A percentile compares a stretch with the other conserved stretches of the same genome.
These are phyloP conservation scores for Torulaspora globosa DNA, from an alignment of 1,139 yeast species.

Conservation along the genomic window DNA sequence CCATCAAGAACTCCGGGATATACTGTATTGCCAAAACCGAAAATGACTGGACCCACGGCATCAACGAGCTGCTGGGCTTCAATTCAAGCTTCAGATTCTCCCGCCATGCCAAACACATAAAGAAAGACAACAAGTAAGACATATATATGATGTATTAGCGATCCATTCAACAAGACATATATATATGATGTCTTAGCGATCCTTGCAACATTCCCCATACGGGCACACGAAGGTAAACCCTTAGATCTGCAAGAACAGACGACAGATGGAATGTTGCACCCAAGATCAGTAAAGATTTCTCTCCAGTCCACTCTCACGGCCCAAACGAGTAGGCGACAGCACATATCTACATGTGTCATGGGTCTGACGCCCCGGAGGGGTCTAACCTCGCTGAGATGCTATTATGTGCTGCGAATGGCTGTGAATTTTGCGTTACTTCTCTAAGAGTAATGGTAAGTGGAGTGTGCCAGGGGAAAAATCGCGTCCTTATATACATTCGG, in stretches of 20 bases:
- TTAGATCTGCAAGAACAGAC: constrained; percentile 47
- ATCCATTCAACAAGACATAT: too few relatives aligned
- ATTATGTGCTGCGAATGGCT: constrained; percentile 57
- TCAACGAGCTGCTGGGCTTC: constrained; percentile 83
- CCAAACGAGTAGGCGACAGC: constrained; percentile 42
- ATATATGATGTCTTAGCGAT: constrained; percentile 53
- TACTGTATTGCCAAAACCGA: constrained; percentile 83
- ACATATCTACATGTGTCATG: constrained; percentile 65
- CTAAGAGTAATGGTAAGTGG: constrained; percentile 6
- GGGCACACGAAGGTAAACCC: constrained; percentile 83
- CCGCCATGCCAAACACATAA: constrained; percentile 13
- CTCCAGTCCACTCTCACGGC: constrained; percentile 57
- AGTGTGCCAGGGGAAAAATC: not conserved
- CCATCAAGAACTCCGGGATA: constrained; percentile 51
- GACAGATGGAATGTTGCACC: constrained; percentile 72
- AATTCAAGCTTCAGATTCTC: constrained; percentile 65
- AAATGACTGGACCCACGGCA: constrained; percentile 87
- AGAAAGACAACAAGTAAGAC: constrained; percentile 5
- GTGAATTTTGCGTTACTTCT: constrained; percentile 60
- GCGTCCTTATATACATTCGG: constrained; percentile 10
- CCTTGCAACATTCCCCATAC: constrained; percentile 79
- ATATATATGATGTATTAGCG: constrained; percentile 47
- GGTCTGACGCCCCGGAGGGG: constrained; percentile 68
- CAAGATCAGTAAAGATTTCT: constrained; percentile 58
- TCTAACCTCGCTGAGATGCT: constrained; percentile 76